Percentiles rank a stretch among this genome's conserved stretches.
Evolutionary conservation across 306 rosid genomes (phyloP).

Genomic region (Acacia melanoxylon): DNA sequence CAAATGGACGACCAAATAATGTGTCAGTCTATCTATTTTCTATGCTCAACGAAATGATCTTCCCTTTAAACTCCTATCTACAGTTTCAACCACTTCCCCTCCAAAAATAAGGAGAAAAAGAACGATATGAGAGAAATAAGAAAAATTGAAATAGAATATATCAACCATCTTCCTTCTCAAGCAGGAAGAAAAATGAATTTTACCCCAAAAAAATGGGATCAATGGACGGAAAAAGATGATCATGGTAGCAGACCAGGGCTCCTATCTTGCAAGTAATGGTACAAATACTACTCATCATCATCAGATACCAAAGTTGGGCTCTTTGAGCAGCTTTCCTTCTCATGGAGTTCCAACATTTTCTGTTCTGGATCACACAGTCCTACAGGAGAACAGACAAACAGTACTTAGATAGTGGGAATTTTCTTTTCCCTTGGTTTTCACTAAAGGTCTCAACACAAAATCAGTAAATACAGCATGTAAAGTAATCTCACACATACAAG

Average conservation of each 20-base stretch:
- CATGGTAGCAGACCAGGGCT: constrained; percentile 19
- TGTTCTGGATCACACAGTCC: constrained; percentile 90
- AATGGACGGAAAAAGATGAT: constrained; percentile 20
- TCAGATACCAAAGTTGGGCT: constrained; percentile 69
- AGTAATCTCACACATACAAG: background rate
- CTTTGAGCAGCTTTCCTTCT: constrained; percentile 68
- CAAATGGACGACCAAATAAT: background rate
- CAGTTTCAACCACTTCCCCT: background rate
- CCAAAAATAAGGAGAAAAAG: background rate
- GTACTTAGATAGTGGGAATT: background rate
- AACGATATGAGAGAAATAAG: background rate
- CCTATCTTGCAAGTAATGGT: background rate
- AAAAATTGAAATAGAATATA: constrained; percentile 1
- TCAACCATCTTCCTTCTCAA: background rate
- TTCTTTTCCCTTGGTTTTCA: constrained; percentile 22
- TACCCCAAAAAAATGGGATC: constrained; percentile 14
- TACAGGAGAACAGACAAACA: constrained; percentile 35
- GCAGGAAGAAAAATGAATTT: constrained; percentile 13
- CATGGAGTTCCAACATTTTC: constrained; percentile 83
- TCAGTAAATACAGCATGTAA: background rate
- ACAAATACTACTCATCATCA: constrained; percentile 56
- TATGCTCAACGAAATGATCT: background rate
- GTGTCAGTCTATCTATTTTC: constrained; percentile 23
- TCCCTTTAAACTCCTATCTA: constrained; percentile 23
- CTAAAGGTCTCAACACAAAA: constrained; percentile 5